phyloP scores from a whole-genome alignment of 257 asterid genomes.

The Capsicum pubescens region DNA sequence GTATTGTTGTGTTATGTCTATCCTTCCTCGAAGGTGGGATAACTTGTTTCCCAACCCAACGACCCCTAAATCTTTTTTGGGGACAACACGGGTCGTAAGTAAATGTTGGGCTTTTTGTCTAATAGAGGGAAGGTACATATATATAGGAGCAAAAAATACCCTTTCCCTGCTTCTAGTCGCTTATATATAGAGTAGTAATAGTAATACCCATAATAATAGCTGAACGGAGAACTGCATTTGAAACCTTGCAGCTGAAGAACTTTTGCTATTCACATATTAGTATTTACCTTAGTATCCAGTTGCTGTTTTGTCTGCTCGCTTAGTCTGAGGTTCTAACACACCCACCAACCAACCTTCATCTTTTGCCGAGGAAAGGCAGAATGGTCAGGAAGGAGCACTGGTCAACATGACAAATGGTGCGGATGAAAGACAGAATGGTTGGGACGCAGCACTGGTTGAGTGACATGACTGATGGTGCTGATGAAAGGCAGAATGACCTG shows the following conservation, averaged over 20 bases:
- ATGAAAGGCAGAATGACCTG: constrained; percentile 30
- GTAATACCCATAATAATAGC: background rate
- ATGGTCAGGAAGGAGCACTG: constrained; percentile 35
- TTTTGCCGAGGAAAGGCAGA: constrained; percentile 26
- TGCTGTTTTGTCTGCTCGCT: background rate
- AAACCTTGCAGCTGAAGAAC: background rate
- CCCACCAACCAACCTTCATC: background rate
- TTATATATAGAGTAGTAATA: no score
- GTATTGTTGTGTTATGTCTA: no score
- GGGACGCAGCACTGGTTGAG: constrained; percentile 40
- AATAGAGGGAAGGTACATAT: no score
- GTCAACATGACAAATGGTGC: constrained; percentile 29
- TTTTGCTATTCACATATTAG: background rate
- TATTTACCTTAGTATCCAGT: background rate
- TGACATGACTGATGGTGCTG: constrained; percentile 28
- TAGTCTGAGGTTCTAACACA: background rate
- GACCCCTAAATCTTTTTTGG: no score
- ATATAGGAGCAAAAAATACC: no score
- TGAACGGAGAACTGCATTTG: constrained; percentile 5
- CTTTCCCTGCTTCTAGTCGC: no score
- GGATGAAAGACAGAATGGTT: constrained; percentile 26
- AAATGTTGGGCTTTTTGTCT: no score
- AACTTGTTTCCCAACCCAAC: no score
- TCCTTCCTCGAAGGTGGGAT: no score
- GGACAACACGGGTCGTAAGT: no score